phyloP scores from a whole-genome alignment of 306 rosid genomes.

The Casuarina equisetifolia region DNA sequence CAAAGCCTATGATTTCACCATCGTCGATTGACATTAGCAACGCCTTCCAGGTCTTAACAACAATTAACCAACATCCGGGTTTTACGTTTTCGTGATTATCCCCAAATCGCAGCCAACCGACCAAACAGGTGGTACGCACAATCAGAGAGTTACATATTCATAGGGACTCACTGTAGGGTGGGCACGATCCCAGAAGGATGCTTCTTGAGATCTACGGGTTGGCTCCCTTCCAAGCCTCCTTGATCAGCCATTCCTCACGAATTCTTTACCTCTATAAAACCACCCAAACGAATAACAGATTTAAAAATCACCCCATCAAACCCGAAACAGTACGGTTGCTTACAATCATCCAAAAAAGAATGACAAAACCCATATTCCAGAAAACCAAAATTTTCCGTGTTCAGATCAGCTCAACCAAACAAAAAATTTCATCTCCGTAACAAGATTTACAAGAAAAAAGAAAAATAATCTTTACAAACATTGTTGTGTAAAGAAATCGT shows the following conservation, averaged over 20 bases:
- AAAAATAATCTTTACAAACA: no score
- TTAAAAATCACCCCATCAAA: background rate
- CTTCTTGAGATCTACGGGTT: conserved; percentile 74
- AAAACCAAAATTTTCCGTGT: background rate
- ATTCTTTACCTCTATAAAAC: conserved; percentile 1
- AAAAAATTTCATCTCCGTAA: background rate
- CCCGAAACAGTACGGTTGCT: background rate
- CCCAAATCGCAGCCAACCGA: background rate
- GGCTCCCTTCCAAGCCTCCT: conserved; percentile 72
- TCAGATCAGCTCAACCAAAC: background rate
- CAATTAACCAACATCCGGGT: background rate
- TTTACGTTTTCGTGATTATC: background rate
- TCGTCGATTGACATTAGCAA: background rate
- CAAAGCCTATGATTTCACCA: background rate
- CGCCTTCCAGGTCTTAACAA: background rate
- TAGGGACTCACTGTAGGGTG: conserved; percentile 86
- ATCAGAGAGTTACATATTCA: background rate
- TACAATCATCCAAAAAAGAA: background rate
- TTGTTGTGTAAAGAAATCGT: no score
- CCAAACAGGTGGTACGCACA: conserved; percentile 2
- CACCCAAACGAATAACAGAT: background rate
- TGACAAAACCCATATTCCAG: background rate
- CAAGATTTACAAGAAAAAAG: background rate
- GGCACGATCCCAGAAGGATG: conserved; percentile 98
- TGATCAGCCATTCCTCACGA: conserved; percentile 68